These are phyloP conservation scores for Fraxinus anomala DNA, from an alignment of 257 asterid species.

Conservation along the genomic window DNA sequence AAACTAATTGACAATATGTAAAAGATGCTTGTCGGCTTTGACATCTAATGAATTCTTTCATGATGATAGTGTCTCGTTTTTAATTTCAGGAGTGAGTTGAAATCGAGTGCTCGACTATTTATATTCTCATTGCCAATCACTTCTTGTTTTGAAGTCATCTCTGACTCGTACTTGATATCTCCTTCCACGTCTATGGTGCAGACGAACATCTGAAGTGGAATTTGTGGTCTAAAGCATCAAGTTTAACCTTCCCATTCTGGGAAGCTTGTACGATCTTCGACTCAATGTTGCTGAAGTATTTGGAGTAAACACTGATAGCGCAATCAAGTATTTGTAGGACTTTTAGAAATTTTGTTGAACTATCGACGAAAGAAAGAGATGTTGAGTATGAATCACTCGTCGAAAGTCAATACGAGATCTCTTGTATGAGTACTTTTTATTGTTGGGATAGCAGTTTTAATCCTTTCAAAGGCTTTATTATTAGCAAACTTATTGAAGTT, in stretches of 20 bases:
- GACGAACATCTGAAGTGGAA: too few species aligned
- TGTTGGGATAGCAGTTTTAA: too few species aligned
- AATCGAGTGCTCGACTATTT: slow-evolving; percentile 44
- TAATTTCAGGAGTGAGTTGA: slow-evolving; percentile 26
- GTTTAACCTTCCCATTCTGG: not conserved
- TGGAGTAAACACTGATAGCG: slow-evolving; percentile 43
- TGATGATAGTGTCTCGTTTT: slow-evolving; percentile 40
- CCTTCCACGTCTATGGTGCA: slow-evolving; percentile 15
- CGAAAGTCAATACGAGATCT: slow-evolving; percentile 27
- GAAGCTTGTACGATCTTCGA: slow-evolving; percentile 21
- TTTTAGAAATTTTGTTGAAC: slow-evolving; percentile 17
- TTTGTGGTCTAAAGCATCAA: too few species aligned
- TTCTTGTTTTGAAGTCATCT: slow-evolving; percentile 68
- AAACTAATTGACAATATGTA: too few species aligned
- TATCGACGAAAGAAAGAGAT: not conserved
- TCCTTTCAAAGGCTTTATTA: too few species aligned
- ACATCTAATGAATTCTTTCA: slow-evolving; percentile 45
- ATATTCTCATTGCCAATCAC: slow-evolving; percentile 66
- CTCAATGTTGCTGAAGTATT: slow-evolving; percentile 43
- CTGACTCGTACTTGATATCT: slow-evolving; percentile 38
- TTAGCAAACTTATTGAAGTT: not conserved
- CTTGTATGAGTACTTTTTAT: not conserved
- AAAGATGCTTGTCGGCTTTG: slow-evolving; percentile 18
- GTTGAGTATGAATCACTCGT: slow-evolving; percentile 14
- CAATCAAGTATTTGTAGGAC: slow-evolving; percentile 34